A percentile compares a stretch with the other conserved stretches of the same genome.
Conservation (phyloP, 208 protist genomes). For the Trypanosoma theileri region DNA sequence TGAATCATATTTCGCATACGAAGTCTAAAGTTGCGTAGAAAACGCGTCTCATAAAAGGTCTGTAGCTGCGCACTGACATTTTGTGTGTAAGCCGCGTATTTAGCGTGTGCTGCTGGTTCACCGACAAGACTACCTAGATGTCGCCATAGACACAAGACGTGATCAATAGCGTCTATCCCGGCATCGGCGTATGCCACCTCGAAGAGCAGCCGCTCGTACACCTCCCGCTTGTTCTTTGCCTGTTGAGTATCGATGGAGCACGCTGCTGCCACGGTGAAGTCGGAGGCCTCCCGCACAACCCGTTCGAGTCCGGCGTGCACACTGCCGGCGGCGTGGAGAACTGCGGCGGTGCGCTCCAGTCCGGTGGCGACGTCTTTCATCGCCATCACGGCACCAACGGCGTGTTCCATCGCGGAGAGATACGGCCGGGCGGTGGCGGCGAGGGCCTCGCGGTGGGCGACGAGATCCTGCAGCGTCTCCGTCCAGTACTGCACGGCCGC, state of each 20-base stretch:
- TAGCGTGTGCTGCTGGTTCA: not conserved
- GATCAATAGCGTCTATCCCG: slow-evolving; percentile 67
- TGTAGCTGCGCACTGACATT: slow-evolving; percentile 52
- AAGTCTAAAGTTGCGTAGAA: slow-evolving; percentile 46
- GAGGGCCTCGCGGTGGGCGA: slow-evolving; percentile 43
- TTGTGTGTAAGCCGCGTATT: slow-evolving; percentile 35
- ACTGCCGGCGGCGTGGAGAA: slow-evolving; percentile 23
- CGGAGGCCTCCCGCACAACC: slow-evolving; percentile 15
- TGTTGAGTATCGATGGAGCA: slow-evolving; percentile 25
- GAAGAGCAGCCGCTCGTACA: slow-evolving; percentile 62
- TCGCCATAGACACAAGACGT: slow-evolving; percentile 55
- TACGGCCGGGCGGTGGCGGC: slow-evolving; percentile 40
- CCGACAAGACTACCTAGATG: slow-evolving; percentile 29
- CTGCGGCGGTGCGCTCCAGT: slow-evolving; percentile 33
- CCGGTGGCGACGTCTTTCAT: slow-evolving; percentile 37
- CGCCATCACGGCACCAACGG: slow-evolving; percentile 23
- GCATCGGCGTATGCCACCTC: slow-evolving; percentile 66
- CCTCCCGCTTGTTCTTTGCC: slow-evolving; percentile 36
- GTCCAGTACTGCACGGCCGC: slow-evolving; percentile 47
- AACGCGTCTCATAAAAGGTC: slow-evolving; percentile 48
- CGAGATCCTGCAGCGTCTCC: slow-evolving; percentile 38
- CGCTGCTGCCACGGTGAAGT: slow-evolving; percentile 23
- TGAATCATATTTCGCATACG: slow-evolving; percentile 62
- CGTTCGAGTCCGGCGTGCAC: slow-evolving; percentile 30
- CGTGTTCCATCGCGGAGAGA: slow-evolving; percentile 43